Percentiles rank a stretch among this genome's conserved stretches.
Conservation (phyloP, 83 land plant species). For the Picea abies region DNA sequence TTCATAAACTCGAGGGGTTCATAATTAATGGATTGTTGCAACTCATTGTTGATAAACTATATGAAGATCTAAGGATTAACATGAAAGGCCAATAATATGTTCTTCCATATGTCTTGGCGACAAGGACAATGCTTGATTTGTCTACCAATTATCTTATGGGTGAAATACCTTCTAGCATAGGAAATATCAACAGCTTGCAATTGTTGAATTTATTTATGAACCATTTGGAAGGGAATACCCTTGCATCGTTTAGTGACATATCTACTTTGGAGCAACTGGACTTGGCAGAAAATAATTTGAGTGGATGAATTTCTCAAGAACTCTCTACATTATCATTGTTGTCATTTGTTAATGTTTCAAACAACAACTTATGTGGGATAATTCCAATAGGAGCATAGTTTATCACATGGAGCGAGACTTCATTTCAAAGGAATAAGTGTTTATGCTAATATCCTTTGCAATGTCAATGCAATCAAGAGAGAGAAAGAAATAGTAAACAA, state of each 20-base stretch:
- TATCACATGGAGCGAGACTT: neutral
- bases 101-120: neutral
- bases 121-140: neutral
- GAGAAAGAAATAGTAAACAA: neutral
- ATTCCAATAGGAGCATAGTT: conserved; percentile 20
- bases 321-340: conserved; percentile 15
- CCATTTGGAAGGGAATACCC: neutral
- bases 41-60: neutral
- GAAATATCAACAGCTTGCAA: neutral
- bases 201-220: neutral
- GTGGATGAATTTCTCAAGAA: conserved; percentile 30
- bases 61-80: neutral
- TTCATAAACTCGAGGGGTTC: neutral
- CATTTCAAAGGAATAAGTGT: too few relatives aligned
- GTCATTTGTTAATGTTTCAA: conserved; percentile 25
- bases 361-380: conserved; percentile 29
- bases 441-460: too few relatives aligned
- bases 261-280: neutral
- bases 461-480: too few relatives aligned
- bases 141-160: neutral
- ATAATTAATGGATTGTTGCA: neutral
- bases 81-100: neutral
- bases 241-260: neutral
- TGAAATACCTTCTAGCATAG: neutral
- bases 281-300: conserved; percentile 27